Conservation (phyloP, 192 early-diverging fungal species). For the Chytriomyces confervae region DNA sequence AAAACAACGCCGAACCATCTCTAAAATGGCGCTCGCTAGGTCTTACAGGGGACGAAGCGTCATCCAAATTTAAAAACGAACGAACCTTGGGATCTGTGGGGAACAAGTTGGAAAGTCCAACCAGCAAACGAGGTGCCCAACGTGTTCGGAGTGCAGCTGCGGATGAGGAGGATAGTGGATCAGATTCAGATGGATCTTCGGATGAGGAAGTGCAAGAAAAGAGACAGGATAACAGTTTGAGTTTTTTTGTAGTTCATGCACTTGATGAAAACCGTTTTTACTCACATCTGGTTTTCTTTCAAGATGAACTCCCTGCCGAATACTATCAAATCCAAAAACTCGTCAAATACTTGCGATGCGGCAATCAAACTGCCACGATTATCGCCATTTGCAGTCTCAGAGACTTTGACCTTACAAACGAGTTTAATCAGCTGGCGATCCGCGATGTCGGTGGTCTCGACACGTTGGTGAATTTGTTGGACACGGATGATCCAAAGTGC, state of each 20-base stretch:
- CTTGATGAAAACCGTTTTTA: not conserved
- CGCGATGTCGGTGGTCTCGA: conserved; percentile 69
- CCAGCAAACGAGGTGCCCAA: conserved; percentile 24
- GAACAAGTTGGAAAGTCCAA: conserved; percentile 13
- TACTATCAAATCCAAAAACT: conserved; percentile 71
- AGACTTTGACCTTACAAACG: conserved; percentile 69
- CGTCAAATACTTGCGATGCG: conserved; percentile 66
- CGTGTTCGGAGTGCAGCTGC: not conserved
- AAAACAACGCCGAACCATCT: conserved; percentile 46
- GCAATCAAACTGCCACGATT: conserved; percentile 71
- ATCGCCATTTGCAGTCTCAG: conserved; percentile 69
- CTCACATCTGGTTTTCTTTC: too few species aligned
- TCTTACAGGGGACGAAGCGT: conserved; percentile 18
- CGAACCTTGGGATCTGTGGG: not conserved
- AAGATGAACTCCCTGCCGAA: conserved; percentile 63
- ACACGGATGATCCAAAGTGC: conserved; percentile 71
- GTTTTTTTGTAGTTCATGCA: conserved; percentile 22
- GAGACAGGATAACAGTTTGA: conserved; percentile 61
- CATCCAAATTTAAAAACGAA: conserved; percentile 15
- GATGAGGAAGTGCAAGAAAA: conserved; percentile 66
- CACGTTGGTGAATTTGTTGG: conserved; percentile 66
- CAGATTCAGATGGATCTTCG: conserved; percentile 38
- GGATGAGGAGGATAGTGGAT: conserved; percentile 30
- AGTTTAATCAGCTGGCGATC: conserved; percentile 69
- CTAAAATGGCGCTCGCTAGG: conserved; percentile 50